Evolutionary conservation across 805 yeast genomes (phyloP).

Genomic region (Phaffomyces opuntiae): DNA sequence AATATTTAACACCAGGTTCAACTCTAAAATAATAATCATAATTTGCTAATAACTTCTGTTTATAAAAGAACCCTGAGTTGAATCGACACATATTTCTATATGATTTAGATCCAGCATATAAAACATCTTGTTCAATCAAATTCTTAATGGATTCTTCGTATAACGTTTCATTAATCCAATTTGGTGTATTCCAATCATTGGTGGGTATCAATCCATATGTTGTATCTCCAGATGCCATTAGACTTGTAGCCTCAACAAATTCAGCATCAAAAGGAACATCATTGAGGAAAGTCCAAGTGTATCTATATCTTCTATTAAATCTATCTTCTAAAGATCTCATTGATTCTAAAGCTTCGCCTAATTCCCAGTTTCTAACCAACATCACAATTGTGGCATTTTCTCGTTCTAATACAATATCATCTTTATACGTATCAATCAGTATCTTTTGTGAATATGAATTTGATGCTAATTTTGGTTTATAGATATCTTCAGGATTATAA

Average conservation of each 20-base stretch:
- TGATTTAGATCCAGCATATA: constrained; percentile 60
- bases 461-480: constrained; percentile 29
- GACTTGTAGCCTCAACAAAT: constrained; percentile 52
- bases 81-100: constrained; percentile 94
- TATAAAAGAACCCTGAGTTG: constrained; percentile 85
- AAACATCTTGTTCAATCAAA: constrained; percentile 39
- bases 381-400: constrained; percentile 85
- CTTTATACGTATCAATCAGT: constrained; percentile 24
- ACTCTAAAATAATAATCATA: constrained; percentile 94
- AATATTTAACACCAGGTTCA: constrained; percentile 86
- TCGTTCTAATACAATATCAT: constrained; percentile 34
- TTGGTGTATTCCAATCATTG: constrained; percentile 76
- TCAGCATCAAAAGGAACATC: constrained; percentile 62
- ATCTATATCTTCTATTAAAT: constrained; percentile 57
- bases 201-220: constrained; percentile 60
- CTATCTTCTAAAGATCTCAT: constrained; percentile 76
- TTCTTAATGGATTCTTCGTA: constrained; percentile 41
- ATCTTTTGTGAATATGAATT: constrained; percentile 31
- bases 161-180: constrained; percentile 52
- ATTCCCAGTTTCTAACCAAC: constrained; percentile 80
- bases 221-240: constrained; percentile 59
- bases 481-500: constrained; percentile 14
- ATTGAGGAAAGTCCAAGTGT: constrained; percentile 76
- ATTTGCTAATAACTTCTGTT: constrained; percentile 60
- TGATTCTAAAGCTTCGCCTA: constrained; percentile 63